Base-by-base conservation (phyloP, 2,329 filamentous ascomycete genomes). In the Thielaviopsis euricoi region DNA sequence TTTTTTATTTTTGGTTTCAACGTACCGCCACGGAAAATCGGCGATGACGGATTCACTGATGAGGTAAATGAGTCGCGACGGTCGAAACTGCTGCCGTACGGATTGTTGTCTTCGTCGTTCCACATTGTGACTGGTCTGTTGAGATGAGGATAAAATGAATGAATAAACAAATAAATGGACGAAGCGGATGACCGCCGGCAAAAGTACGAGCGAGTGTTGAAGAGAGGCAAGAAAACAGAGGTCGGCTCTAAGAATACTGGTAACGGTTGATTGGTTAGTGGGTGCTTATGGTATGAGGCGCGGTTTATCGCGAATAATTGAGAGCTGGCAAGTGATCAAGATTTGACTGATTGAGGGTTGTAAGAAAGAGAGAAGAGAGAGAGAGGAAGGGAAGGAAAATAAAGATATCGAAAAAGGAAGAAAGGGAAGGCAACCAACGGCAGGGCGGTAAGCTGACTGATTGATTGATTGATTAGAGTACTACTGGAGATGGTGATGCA, bases 71-170 rank as follows among this genome's bases (percentile, higher is more conserved):
- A 87, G 70, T 94, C 87, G 66, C 87, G 83, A 65, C 87, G 86
- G 70, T 93, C 87, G 74, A 95, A 96, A 71, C 88, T 91, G 66
- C 77, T 81, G 63, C 89, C 90, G 68, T 97, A 96, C 5, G 91
- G 91, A 70, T 97, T 97, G 73, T 97, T 97, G 68, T 97, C 89
- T 74, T 97, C 91, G 76, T 97, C 90, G 78, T 96, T 94, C 91
- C 91, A 97, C 91, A 97, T 97, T 23, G 55, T 46, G 64, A 65
- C 78, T 56, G 57, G 33, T 58, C 22, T 22, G 40, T 33, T 33
- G 53, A 58, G 26, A 22, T 6, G 22, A 22, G 37, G 22, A 12
- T 29, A 19, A 26, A n/a, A 48, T 21, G 48, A 29, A 51, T 21
- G 21, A 37, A 33, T 33, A 9, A 17, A 19, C 22, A 21, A 21